Evolutionary conservation across 257 asterid species (phyloP).

Genomic region (Solanum paucissectum): DNA sequence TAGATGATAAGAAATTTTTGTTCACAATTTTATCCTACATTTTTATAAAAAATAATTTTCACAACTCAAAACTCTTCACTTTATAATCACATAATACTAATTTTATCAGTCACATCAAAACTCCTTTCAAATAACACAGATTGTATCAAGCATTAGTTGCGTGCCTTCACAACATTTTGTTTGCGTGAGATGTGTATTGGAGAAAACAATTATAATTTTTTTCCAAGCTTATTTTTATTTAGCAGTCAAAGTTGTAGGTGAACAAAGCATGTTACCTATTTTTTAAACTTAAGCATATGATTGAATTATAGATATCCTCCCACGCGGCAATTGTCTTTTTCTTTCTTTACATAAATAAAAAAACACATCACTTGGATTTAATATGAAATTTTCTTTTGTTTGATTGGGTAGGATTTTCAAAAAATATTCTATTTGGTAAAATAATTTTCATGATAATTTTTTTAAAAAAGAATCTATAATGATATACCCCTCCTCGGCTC

Average conservation of each 20-base stretch:
- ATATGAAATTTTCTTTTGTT: neutral
- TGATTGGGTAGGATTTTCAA: neutral
- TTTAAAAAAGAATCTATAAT: neutral
- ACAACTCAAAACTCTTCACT: rapidly evolving
- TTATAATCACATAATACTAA: neutral
- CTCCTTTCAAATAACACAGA: neutral
- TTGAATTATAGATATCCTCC: neutral
- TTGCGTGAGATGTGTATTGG: neutral
- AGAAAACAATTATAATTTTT: neutral
- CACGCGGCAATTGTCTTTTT: neutral
- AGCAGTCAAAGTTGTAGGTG: neutral
- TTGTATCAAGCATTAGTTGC: neutral
- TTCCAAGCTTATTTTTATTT: neutral
- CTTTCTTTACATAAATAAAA: too few relatives aligned
- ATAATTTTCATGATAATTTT: too few relatives aligned
- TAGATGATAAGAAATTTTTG: rapidly evolving
- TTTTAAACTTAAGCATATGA: neutral
- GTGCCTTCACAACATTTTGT: neutral
- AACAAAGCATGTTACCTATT: neutral
- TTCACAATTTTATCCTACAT: neutral
- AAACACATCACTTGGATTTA: too few relatives aligned
- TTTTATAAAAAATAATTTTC: rapidly evolving
- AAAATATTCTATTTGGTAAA: too few relatives aligned
- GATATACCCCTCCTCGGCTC: too few relatives aligned
- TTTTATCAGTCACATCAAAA: rapidly evolving